phyloP scores from a whole-genome alignment of 768 basidiomycete genomes.

The Tylopilus subfusipes region DNA sequence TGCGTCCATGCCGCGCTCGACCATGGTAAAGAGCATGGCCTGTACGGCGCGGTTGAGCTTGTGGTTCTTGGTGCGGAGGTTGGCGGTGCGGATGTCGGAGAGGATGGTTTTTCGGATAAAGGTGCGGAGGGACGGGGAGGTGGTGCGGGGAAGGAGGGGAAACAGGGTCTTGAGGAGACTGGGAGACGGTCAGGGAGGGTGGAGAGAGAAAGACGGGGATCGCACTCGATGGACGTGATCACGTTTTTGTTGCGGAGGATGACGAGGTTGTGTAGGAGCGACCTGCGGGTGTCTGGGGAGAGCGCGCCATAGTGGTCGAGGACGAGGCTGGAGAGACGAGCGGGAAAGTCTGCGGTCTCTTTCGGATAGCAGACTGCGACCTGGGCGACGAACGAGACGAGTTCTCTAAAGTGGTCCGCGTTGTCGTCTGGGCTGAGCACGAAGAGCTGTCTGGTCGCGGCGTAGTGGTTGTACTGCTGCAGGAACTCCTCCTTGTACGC shows the following conservation, averaged over 20 bases:
- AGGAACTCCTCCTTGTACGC: slow-evolving; percentile 94
- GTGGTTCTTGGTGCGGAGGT: slow-evolving; percentile 84
- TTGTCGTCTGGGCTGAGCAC: slow-evolving; percentile 80
- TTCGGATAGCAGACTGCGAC: slow-evolving; percentile 77
- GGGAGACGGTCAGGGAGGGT: slow-evolving; percentile 5
- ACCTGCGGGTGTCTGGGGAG: slow-evolving; percentile 77
- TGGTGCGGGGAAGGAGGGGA: slow-evolving; percentile 91
- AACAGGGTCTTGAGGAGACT: slow-evolving; percentile 92
- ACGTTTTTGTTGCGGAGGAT: slow-evolving; percentile 92
- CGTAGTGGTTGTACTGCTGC: slow-evolving; percentile 96
- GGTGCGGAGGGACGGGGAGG: slow-evolving; percentile 75
- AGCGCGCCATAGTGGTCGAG: slow-evolving; percentile 74
- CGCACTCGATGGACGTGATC: slow-evolving; percentile 88
- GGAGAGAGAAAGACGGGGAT: slow-evolving; percentile 3
- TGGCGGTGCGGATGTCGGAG: slow-evolving; percentile 89
- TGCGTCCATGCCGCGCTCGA: slow-evolving; percentile 85
- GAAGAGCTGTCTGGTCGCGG: slow-evolving; percentile 83
- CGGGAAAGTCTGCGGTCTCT: slow-evolving; percentile 83
- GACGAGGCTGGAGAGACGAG: slow-evolving; percentile 73
- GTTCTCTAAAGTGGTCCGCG: slow-evolving; percentile 78
- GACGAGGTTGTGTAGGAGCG: slow-evolving; percentile 86
- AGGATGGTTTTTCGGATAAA: slow-evolving; percentile 93
- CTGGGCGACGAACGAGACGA: slow-evolving; percentile 90
- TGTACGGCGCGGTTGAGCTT: slow-evolving; percentile 96
- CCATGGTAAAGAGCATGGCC: slow-evolving; percentile 93